Percentiles rank a stretch among this genome's conserved stretches.
These are phyloP conservation scores for Fusarium dimerum DNA, from an alignment of 2,329 filamentous ascomycete species.

Conservation along the genomic window DNA sequence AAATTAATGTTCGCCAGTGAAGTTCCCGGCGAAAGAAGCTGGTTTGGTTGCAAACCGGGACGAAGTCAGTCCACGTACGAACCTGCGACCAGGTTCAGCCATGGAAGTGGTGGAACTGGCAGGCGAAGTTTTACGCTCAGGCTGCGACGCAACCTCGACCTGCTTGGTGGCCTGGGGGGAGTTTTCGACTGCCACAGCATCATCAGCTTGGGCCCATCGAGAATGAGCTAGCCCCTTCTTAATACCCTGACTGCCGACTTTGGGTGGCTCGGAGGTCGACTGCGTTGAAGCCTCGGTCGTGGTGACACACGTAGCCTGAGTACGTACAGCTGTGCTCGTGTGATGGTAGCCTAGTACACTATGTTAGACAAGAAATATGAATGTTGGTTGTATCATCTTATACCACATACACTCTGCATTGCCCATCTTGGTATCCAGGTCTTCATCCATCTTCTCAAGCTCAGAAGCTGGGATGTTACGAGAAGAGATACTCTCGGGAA, in stretches of 20 bases:
- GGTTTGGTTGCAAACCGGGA: conserved; percentile 17
- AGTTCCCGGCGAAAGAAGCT: conserved; percentile 3
- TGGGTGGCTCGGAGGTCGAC: not conserved
- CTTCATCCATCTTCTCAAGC: not conserved
- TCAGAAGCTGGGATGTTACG: not conserved
- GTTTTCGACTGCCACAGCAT: not conserved
- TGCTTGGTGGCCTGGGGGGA: not conserved
- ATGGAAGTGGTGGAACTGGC: not conserved
- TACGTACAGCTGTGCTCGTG: not conserved
- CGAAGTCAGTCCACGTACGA: conserved; percentile 14
- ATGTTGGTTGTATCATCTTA: not conserved
- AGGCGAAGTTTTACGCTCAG: not conserved
- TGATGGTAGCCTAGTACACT: not conserved
- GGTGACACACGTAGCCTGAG: not conserved
- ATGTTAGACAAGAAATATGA: not conserved
- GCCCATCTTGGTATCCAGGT: not conserved
- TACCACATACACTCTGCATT: not conserved
- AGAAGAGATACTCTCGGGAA: not conserved
- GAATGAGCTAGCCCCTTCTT: not conserved
- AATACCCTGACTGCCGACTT: not conserved
- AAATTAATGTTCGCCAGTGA: conserved; percentile 11
- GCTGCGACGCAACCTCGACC: not conserved
- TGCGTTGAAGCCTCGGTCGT: not conserved
- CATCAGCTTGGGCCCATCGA: not conserved
- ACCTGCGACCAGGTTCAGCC: not conserved